Conservation (phyloP, 2,329 filamentous ascomycete genomes). For the Laburnicola sp. region DNA sequence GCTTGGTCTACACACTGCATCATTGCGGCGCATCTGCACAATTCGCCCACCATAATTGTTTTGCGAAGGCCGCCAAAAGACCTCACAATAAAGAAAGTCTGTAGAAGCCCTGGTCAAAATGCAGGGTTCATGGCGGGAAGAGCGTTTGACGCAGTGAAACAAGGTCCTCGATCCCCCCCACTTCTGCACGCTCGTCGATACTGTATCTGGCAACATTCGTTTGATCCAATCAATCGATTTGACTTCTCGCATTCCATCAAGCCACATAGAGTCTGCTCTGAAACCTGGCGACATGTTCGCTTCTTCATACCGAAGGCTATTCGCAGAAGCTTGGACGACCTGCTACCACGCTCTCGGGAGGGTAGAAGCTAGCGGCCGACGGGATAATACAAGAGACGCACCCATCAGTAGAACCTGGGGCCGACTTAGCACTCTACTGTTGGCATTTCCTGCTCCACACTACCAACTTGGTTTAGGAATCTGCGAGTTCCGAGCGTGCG, state of each 20-base stretch:
- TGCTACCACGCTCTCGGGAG: slow-evolving; percentile 31
- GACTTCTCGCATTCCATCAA: slow-evolving; percentile 23
- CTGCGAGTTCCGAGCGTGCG: not conserved
- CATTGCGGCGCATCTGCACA: slow-evolving; percentile 17
- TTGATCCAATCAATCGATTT: slow-evolving; percentile 25
- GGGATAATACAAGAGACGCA: slow-evolving; percentile 19
- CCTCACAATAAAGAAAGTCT: slow-evolving; percentile 18
- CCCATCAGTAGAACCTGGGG: slow-evolving; percentile 19
- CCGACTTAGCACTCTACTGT: slow-evolving; percentile 16
- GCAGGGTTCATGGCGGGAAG: slow-evolving; percentile 34
- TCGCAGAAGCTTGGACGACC: slow-evolving; percentile 38
- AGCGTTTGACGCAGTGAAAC: slow-evolving; percentile 43
- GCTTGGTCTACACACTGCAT: slow-evolving; percentile 7
- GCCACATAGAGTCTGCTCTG: slow-evolving; percentile 30
- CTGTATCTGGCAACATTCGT: slow-evolving; percentile 21
- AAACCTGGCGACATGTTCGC: slow-evolving; percentile 23
- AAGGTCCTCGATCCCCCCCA: slow-evolving; percentile 37
- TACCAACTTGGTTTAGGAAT: not conserved
- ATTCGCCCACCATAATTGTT: slow-evolving; percentile 20
- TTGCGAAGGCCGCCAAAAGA: slow-evolving; percentile 8
- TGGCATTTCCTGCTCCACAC: slow-evolving; percentile 14
- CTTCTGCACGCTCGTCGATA: slow-evolving; percentile 26
- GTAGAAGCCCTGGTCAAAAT: slow-evolving; percentile 17
- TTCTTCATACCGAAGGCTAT: slow-evolving; percentile 36
- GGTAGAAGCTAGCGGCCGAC: slow-evolving; percentile 27